Percentiles rank a stretch among this genome's conserved stretches.
Evolutionary conservation across 1,284 basidiomycete species (phyloP).

Genomic region (Mycocalia duriaeana): DNA sequence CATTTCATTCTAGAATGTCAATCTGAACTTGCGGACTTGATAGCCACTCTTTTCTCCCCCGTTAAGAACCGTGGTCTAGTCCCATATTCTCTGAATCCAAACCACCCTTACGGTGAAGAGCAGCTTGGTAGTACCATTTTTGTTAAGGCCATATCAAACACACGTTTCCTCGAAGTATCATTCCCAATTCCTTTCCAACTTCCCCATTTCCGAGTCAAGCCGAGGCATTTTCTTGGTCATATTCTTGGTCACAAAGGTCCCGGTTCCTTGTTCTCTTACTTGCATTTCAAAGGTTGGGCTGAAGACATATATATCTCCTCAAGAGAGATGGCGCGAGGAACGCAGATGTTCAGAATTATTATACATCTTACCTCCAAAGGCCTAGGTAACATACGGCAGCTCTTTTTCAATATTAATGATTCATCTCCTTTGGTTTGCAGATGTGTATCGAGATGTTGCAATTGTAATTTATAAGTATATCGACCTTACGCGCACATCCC

Average conservation of each 20-base stretch:
- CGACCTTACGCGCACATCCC: slow-evolving; percentile 68
- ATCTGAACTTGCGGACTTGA: slow-evolving; percentile 70
- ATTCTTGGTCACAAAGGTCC: slow-evolving; percentile 95
- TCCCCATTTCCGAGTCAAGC: slow-evolving; percentile 79
- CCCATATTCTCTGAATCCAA: slow-evolving; percentile 62
- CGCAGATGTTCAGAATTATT: slow-evolving; percentile 86
- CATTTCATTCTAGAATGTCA: slow-evolving; percentile 77
- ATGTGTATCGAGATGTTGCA: no score
- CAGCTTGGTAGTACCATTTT: no score
- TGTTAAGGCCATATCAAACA: no score
- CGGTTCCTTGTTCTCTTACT: slow-evolving; percentile 87
- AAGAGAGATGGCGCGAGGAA: slow-evolving; percentile 74
- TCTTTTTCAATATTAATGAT: no score
- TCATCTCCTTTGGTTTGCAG: no score
- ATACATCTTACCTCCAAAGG: slow-evolving; percentile 84
- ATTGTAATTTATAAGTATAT: slow-evolving; percentile 95
- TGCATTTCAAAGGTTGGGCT: slow-evolving; percentile 92
- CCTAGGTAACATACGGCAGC: no score
- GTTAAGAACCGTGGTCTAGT: slow-evolving; percentile 69
- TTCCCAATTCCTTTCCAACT: slow-evolving; percentile 87
- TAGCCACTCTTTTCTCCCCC: slow-evolving; percentile 75
- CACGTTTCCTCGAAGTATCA: slow-evolving; percentile 82
- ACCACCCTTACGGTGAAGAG: slow-evolving; percentile 80
- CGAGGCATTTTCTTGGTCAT: slow-evolving; percentile 78
- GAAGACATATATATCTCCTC: slow-evolving; percentile 75